Base-by-base conservation (phyloP, 305 asterid species). In the Caryopteris hybrid region DNA sequence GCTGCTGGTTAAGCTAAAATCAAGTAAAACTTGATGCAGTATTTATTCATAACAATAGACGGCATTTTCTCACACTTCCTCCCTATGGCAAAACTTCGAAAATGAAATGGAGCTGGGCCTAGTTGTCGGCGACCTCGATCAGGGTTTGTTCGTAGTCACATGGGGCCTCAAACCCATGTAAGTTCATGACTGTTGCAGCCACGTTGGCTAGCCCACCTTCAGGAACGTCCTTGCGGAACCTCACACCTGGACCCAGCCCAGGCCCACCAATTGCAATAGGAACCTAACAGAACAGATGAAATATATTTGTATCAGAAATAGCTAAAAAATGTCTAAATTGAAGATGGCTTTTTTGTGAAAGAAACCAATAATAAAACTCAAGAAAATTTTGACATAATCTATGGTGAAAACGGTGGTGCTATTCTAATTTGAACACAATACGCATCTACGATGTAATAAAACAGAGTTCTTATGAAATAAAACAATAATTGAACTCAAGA, bases 191-290 rank as follows among this genome's bases (percentile, higher is more conserved):
- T 0, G 97, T 93, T 29, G 97, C 89, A 62, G 98, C 97, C 10
- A 93, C 98, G 29, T 93, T 93, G 16, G 97, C 99, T 12, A 93
- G 91, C 21, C 99, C 99, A 18, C 83, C 97, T 2, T 39, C 68
- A 0, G 96, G 96, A 12, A 91, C 78, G 64, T 91, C 96, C 10
- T 61, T 78, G 78, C 97, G 95, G 91, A 85, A 93, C 74, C 88
- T 84, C 64, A 84, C 95, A 27, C 97, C 96, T 0, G 90, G 78
- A 45, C 84, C 71, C 71, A 93, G 73, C 46, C 97, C 99, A 39
- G 97, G 96, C 23, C 97, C 99, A 61, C 99, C 99, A 61, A 93
- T 93, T n/a, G 97, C 96, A 47, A 93, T 74, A 0, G 97, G 99
- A 61, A 93, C 99, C 99, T 91, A 65, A 56, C 33, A 39, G 25